Base-by-base conservation (phyloP, 108 stramenopile species). In the Cyclotella kingstonii region DNA sequence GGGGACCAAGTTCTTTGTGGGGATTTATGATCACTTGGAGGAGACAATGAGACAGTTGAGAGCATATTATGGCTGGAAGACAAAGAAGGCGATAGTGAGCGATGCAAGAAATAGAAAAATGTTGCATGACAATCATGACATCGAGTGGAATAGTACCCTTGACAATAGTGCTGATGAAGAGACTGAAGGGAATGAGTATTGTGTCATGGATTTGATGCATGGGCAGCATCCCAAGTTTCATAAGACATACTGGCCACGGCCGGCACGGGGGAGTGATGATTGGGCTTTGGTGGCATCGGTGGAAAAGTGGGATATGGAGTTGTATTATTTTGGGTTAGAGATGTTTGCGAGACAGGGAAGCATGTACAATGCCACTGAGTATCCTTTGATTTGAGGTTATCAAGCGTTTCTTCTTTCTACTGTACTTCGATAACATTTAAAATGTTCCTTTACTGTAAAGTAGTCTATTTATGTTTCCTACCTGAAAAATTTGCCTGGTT, bases 271-370 rank as follows among this genome's bases (percentile, higher is more conserved):
- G 34, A 49, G 48, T 39, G 28, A 49, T 17, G 60, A 62, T 22
- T 62, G 60, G 60, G 46, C 36, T 11, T 47, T 49, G 7, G 47
- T 62, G 1, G 60, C 47, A n/a, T n/a, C 22, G 11, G 46, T 47
- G 2, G 60, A 62, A 23, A 49, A 39, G 30, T 62, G 46, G 46
- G 60, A 62, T 62, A 48, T 62, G 60, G 60, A 62, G 11, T 49
- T 62, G 36, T 62, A 62, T 50, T 62, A 62, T 49, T 62, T 62
- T 47, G 60, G 14, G 10, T 62, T 62, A 36, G 60, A 62, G 36
- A 27, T 49, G 9, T 62, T 62, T 49, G 17, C 44, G 28, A 62
- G 38, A 48, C 60, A 62, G 36, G 47, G 47, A 26, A 23, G 44
- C 35, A 62, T 62, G 10, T 62, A 39, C 39, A 18, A 28, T 56